These are phyloP conservation scores for Alternaria brassicae DNA, from an alignment of 2,329 filamentous ascomycete species.

Conservation along the genomic window DNA sequence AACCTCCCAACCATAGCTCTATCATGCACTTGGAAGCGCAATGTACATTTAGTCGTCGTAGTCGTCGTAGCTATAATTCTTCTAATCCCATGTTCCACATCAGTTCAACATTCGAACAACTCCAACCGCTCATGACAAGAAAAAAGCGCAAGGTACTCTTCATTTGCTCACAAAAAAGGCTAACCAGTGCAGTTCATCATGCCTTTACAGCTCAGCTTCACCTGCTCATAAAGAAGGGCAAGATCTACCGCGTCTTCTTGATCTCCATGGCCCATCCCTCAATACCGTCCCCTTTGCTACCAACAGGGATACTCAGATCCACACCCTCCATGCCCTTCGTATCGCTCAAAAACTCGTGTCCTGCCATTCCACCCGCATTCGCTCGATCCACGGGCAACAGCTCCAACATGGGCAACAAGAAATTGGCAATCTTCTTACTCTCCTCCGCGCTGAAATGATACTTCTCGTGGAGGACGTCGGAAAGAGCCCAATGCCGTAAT, in stretches of 20 bases:
- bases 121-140: neutral
- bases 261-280: slow-evolving; percentile 92
- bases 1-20: too few species aligned
- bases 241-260: slow-evolving; percentile 61
- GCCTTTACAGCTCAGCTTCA: neutral
- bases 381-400: slow-evolving; percentile 86
- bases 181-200: slow-evolving; percentile 2
- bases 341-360: slow-evolving; percentile 81
- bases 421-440: slow-evolving; percentile 77
- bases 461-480: slow-evolving; percentile 93
- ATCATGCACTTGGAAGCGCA: neutral
- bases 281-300: slow-evolving; percentile 87
- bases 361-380: slow-evolving; percentile 94
- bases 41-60: neutral
- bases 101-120: neutral
- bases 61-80: too few species aligned
- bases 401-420: slow-evolving; percentile 90
- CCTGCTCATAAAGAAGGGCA: neutral
- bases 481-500: slow-evolving; percentile 91
- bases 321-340: slow-evolving; percentile 87
- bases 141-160: neutral
- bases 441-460: slow-evolving; percentile 93
- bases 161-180: neutral
- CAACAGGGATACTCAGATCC: slow-evolving; percentile 76
- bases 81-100: neutral